phyloP scores from a whole-genome alignment of 2,329 filamentous ascomycete genomes.

The Colletotrichum liriopes region DNA sequence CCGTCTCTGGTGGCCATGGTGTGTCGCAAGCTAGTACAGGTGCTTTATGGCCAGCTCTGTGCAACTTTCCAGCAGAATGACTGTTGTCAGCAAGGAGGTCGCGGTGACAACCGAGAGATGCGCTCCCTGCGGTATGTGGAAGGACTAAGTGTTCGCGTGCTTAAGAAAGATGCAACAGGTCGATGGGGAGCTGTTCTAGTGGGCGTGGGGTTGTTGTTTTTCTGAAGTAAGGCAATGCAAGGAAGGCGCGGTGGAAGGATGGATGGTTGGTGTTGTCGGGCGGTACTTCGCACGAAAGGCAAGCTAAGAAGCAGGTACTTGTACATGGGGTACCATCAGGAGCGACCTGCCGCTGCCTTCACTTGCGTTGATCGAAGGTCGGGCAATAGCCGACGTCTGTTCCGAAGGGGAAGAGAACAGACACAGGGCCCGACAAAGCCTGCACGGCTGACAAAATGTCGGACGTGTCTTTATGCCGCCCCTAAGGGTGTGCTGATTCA shows the following conservation, averaged over 20 bases:
- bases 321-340: neutral
- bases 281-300: neutral
- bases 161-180: neutral
- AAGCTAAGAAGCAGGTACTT: neutral
- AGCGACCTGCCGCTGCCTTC: neutral
- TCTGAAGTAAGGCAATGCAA: neutral
- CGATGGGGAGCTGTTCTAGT: neutral
- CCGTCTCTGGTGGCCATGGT: constrained; percentile 42
- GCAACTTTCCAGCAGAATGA: neutral
- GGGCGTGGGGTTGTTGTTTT: constrained; percentile 17
- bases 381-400: too few species aligned
- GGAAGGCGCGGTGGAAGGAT: neutral
- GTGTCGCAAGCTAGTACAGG: neutral
- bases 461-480: neutral
- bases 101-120: neutral
- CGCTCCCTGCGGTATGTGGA: constrained; percentile 1
- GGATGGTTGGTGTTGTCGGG: neutral
- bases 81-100: neutral
- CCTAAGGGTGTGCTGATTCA: neutral
- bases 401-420: neutral
- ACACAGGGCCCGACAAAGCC: neutral
- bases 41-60: neutral
- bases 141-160: neutral
- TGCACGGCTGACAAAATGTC: neutral
- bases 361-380: neutral